Conservation (phyloP, 768 basidiomycete genomes). For the Phylloporus scabripes region DNA sequence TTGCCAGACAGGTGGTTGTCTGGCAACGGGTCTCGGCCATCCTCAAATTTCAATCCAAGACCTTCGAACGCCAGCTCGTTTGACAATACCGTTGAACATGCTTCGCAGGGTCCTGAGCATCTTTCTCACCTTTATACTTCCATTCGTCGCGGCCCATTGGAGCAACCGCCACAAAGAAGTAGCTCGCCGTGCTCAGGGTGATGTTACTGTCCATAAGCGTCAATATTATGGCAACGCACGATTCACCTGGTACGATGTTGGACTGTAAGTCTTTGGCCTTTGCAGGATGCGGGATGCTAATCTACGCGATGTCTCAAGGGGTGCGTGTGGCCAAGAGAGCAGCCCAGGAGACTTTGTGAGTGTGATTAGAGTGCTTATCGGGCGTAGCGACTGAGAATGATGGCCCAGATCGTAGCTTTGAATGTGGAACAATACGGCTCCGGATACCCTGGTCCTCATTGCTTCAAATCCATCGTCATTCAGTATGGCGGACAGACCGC, state of each 20-base stretch:
- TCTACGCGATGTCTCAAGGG: constrained; percentile 31
- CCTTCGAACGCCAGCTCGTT: constrained; percentile 19
- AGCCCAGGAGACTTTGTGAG: constrained; percentile 40
- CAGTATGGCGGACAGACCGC: constrained; percentile 55
- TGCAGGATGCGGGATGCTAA: constrained; percentile 6
- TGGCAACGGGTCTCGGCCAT: constrained; percentile 14
- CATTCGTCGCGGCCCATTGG: constrained; percentile 33
- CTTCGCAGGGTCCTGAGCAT: constrained; percentile 21
- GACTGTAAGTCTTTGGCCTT: constrained; percentile 35
- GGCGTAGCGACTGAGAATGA: neutral
- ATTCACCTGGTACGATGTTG: constrained; percentile 55
- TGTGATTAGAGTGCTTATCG: constrained; percentile 3
- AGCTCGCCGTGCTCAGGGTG: constrained; percentile 41
- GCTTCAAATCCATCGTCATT: constrained; percentile 59
- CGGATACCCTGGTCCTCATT: constrained; percentile 61
- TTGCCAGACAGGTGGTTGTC: constrained; percentile 4
- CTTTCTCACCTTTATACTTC: constrained; percentile 33
- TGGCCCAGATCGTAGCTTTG: constrained; percentile 47
- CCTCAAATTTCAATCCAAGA: neutral
- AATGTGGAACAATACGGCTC: constrained; percentile 49
- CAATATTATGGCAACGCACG: constrained; percentile 30
- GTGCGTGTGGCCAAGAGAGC: constrained; percentile 49
- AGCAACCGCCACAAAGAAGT: constrained; percentile 42
- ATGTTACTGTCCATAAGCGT: constrained; percentile 38
- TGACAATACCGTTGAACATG: constrained; percentile 14